phyloP scores from a whole-genome alignment of 164 flowering plant genomes.

The Sedum album region DNA sequence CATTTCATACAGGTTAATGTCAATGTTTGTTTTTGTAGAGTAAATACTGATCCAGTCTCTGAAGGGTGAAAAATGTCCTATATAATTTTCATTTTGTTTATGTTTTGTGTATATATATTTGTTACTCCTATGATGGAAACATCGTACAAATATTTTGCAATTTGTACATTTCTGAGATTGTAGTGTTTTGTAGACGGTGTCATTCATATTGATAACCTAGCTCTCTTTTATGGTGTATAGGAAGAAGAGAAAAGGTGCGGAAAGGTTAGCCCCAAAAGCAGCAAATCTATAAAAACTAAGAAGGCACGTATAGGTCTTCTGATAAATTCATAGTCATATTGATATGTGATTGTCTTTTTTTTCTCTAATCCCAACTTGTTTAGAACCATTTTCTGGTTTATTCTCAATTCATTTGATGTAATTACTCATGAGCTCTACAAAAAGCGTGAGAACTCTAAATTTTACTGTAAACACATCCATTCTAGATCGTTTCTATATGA shows the following conservation, averaged over 20 bases:
- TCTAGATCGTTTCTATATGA: no score
- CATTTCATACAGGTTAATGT: slow-evolving; percentile 43
- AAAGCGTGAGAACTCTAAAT: neutral
- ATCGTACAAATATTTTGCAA: neutral
- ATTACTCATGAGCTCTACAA: neutral
- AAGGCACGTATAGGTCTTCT: slow-evolving; percentile 12
- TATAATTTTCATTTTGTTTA: neutral
- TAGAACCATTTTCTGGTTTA: no score
- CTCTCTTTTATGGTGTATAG: slow-evolving; percentile 16
- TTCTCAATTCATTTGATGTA: neutral
- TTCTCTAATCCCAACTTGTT: neutral
- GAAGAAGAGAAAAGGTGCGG: slow-evolving; percentile 46
- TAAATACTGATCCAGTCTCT: neutral
- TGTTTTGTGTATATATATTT: neutral
- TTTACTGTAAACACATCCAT: no score
- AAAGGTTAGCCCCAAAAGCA: slow-evolving; percentile 12
- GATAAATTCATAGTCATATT: neutral
- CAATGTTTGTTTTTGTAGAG: neutral
- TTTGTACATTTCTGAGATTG: neutral
- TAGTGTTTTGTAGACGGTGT: neutral
- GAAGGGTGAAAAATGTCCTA: neutral
- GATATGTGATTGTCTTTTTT: neutral
- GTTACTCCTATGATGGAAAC: neutral
- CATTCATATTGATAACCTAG: neutral
- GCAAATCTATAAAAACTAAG: slow-evolving; percentile 25